phyloP scores from a whole-genome alignment of 2,329 filamentous ascomycete species.

The Penicillium verrucosum region DNA sequence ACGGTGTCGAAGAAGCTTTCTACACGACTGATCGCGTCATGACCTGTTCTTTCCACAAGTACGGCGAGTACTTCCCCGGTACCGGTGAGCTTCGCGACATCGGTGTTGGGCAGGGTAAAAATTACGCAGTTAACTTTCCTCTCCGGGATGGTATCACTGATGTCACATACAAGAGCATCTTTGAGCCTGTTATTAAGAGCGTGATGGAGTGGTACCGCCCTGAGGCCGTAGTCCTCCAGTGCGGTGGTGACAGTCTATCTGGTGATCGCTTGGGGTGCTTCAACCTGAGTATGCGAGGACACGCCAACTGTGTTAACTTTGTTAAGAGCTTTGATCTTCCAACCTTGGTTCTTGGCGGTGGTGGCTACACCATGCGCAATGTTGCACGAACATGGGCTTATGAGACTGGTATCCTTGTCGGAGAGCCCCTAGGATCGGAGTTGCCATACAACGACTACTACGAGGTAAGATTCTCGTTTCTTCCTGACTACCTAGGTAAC shows the following conservation, averaged over 20 bases:
- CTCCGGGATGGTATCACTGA: slow-evolving; percentile 68
- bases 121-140: slow-evolving; percentile 68
- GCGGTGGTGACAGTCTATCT: slow-evolving; percentile 65
- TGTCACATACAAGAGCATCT: slow-evolving; percentile 64
- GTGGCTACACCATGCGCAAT: slow-evolving; percentile 68
- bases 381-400: slow-evolving; percentile 61
- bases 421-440: slow-evolving; percentile 74
- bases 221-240: slow-evolving; percentile 66
- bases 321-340: slow-evolving; percentile 66
- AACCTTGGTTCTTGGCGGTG: slow-evolving; percentile 63
- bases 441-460: slow-evolving; percentile 98
- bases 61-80: slow-evolving; percentile 69
- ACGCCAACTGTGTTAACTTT: slow-evolving; percentile 67
- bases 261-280: slow-evolving; percentile 67
- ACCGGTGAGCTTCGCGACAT: slow-evolving; percentile 68
- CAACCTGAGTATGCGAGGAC: slow-evolving; percentile 67
- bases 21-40: slow-evolving; percentile 70
- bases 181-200: slow-evolving; percentile 64
- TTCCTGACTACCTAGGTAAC: not conserved
- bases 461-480: slow-evolving; percentile 47
- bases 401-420: slow-evolving; percentile 78
- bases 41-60: slow-evolving; percentile 70
- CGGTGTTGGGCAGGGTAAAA: slow-evolving; percentile 63
- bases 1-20: slow-evolving; percentile 69
- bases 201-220: slow-evolving; percentile 69